Conservation (phyloP, 768 basidiomycete species). For the Bullera alba region DNA sequence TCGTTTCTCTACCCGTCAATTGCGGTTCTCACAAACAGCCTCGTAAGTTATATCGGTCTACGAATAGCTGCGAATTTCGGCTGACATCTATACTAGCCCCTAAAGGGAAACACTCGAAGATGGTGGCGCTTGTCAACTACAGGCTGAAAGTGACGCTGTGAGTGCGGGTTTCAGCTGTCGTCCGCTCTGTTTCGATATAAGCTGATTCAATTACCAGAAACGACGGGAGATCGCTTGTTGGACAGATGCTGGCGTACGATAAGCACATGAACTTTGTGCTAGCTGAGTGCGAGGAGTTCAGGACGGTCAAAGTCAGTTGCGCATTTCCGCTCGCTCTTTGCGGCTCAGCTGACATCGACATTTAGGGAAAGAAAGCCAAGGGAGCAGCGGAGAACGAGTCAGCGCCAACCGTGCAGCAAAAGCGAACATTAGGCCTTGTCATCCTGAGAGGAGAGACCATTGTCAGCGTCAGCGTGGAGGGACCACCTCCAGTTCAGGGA, state of each 20-base stretch:
- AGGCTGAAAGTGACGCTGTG: conserved; percentile 92
- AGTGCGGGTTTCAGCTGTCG: conserved; percentile 6
- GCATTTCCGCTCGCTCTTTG: background rate
- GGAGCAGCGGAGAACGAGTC: conserved; percentile 59
- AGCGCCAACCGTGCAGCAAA: conserved; percentile 70
- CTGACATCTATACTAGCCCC: conserved; percentile 51
- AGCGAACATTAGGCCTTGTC: conserved; percentile 90
- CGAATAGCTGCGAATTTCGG: background rate
- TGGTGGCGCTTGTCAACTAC: conserved; percentile 97
- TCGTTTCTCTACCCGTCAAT: background rate
- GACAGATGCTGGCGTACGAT: conserved; percentile 99
- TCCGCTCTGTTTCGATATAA: background rate
- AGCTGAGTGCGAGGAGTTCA: conserved; percentile 96
- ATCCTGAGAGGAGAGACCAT: conserved; percentile 95
- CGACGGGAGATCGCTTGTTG: conserved; percentile 90
- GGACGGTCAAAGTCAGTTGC: conserved; percentile 77
- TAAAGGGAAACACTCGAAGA: conserved; percentile 95
- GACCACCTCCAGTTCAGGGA: conserved; percentile 82
- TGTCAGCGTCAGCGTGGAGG: conserved; percentile 89
- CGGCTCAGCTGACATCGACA: background rate
- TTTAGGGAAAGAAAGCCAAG: conserved; percentile 49
- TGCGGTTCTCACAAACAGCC: background rate
- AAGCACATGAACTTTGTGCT: conserved; percentile 99
- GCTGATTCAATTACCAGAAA: conserved; percentile 25
- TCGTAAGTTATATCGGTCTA: background rate